Conservation (phyloP, 805 yeast species). For the Candida ficus region DNA sequence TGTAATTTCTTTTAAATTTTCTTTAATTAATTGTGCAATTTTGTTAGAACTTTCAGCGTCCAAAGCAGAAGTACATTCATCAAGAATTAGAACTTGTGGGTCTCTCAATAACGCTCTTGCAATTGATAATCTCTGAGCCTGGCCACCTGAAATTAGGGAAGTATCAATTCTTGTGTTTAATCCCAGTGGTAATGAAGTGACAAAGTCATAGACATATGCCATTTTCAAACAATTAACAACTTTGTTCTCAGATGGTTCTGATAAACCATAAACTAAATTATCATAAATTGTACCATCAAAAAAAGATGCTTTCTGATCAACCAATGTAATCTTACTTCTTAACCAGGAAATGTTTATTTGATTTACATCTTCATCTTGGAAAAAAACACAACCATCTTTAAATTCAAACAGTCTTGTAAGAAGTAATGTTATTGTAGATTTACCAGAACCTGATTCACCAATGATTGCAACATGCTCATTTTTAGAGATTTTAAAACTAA, state of each 20-base stretch:
- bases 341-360: constrained; percentile 41
- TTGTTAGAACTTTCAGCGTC: constrained; percentile 56
- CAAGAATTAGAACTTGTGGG: constrained; percentile 60
- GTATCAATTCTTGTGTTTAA: constrained; percentile 54
- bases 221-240: constrained; percentile 35
- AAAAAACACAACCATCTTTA: constrained; percentile 32
- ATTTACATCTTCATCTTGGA: constrained; percentile 45
- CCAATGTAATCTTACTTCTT: constrained; percentile 56
- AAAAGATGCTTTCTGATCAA: constrained; percentile 68
- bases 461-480: constrained; percentile 60
- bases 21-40: constrained; percentile 45
- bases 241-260: constrained; percentile 29
- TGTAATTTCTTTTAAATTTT: constrained; percentile 36
- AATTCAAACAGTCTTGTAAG: constrained; percentile 49
- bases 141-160: constrained; percentile 77
- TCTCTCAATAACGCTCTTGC: constrained; percentile 72
- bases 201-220: constrained; percentile 51
- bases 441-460: constrained; percentile 91
- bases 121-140: constrained; percentile 77
- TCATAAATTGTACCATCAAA: constrained; percentile 71
- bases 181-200: constrained; percentile 49
- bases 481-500: constrained; percentile 37
- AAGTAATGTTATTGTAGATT: constrained; percentile 66
- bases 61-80: constrained; percentile 87
- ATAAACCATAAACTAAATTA: constrained; percentile 61